Evolutionary conservation across 23 red algal genomes (phyloP), one percentile per base, ranked within the genome.

Genomic region (Gracilariopsis chorda): DNA sequence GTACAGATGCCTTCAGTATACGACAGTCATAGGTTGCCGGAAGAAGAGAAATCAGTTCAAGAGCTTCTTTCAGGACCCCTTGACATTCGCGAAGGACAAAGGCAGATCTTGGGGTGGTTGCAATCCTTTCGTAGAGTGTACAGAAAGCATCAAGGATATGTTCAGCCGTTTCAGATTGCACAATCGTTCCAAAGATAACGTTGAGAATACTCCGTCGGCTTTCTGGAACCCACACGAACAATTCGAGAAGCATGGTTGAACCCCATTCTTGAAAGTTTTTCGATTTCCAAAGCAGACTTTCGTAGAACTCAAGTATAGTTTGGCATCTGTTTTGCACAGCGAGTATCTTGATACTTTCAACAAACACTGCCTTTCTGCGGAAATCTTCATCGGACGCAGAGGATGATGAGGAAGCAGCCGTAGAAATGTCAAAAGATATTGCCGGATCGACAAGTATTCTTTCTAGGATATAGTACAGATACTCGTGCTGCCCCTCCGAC

Each of bases 21-120:
- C 76, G 48, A 59, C 30, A 80, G 39, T 53, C 48, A 42, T 41
- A 41, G 27, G 76, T 21, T 4, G 76, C 35, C 40, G 76, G 76
- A 35, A 80, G 76, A 27, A 80, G 52, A 57, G 76, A 80, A 4
- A 80, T 57, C 2, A 59, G 48, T 20, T 80, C 52, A 6, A 80
- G 76, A 42, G 76, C 76, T 39, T 80, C 76, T 57, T 80, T 80
- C 48, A 80, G 30, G 23, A 3, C 76, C 11, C 16, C 48, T 10
- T 59, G 48, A 43, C 76, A 80, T 57, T 80, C 48, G 14, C 48
- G 48, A 80, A 80, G 76, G 21, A 48, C 48, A 80, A 80, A 80
- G 9, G 76, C 48, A 35, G 76, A 80, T 0, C 76, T 43, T 4
- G 76, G 48, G 11, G 30, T 59, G 35, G 12, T 10, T n/a, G 76